Conservation (phyloP, 129 eudicot genomes). For the Calendula officinalis region DNA sequence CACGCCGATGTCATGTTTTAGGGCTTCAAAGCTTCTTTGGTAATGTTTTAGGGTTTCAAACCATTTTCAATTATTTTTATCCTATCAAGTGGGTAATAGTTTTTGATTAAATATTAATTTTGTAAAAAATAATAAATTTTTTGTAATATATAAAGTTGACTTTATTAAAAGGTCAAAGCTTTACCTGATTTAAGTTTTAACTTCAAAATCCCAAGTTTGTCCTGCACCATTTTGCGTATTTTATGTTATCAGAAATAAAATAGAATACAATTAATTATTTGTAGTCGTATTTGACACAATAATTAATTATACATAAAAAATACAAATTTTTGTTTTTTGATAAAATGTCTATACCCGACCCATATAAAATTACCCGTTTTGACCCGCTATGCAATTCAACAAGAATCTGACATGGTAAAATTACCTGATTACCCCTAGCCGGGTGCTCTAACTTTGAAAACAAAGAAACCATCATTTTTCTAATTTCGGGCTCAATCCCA, state of each 20-base stretch:
- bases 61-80: no score
- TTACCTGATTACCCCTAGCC: constrained; percentile 53
- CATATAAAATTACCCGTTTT: neutral
- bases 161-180: neutral
- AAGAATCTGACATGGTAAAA: neutral
- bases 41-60: no score
- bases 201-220: constrained; percentile 54
- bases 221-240: constrained; percentile 49
- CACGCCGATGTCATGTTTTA: constrained; percentile 61
- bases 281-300: no score
- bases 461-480: constrained; percentile 36
- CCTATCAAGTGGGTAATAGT: no score
- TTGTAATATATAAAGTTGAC: neutral
- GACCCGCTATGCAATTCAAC: neutral
- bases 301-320: no score
- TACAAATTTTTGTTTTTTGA: neutral
- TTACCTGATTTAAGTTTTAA: constrained; percentile 72
- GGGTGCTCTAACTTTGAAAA: constrained; percentile 44
- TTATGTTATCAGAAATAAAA: no score
- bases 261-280: no score
- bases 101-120: neutral
- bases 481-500: constrained; percentile 34
- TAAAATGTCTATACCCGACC: neutral
- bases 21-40: constrained; percentile 52
- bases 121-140: neutral